These are phyloP conservation scores for Tubosaeta brunneosetosa DNA, from an alignment of 768 basidiomycete genomes.

Conservation along the genomic window DNA sequence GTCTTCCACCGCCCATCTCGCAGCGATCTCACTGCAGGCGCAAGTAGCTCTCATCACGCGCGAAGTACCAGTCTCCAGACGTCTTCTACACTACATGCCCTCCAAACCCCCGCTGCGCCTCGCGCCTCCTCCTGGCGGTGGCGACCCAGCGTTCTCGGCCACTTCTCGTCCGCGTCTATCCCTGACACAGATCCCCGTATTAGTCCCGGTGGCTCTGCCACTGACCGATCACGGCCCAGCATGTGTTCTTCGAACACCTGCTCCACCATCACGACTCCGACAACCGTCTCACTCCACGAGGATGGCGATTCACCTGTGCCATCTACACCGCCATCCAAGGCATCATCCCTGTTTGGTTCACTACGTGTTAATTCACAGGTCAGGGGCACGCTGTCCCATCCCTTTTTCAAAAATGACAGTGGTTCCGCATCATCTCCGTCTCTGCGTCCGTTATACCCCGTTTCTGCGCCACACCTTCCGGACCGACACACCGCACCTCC, in stretches of 20 bases:
- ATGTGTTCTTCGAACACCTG: slow-evolving; percentile 58
- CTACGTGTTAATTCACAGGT: slow-evolving; percentile 28
- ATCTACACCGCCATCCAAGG: slow-evolving; percentile 35
- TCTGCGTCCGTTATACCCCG: slow-evolving; percentile 35
- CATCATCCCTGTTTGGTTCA: slow-evolving; percentile 31
- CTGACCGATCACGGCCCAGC: slow-evolving; percentile 50
- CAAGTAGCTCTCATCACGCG: slow-evolving; percentile 36
- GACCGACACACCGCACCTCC: slow-evolving; percentile 32
- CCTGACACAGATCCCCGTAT: slow-evolving; percentile 41
- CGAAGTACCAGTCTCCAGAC: slow-evolving; percentile 50
- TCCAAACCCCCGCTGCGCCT: slow-evolving; percentile 5
- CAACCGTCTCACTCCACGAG: slow-evolving; percentile 36
- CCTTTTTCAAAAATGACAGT: slow-evolving; percentile 28
- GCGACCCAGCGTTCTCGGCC: slow-evolving; percentile 63
- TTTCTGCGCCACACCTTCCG: slow-evolving; percentile 37
- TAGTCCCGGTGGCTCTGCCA: slow-evolving; percentile 38
- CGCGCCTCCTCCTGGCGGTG: slow-evolving; percentile 39
- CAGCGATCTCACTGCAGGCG: slow-evolving; percentile 24
- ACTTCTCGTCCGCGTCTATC: slow-evolving; percentile 50
- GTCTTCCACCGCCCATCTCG: slow-evolving; percentile 38
- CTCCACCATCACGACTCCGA: slow-evolving; percentile 39
- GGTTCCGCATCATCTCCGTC: slow-evolving; percentile 30
- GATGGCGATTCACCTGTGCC: slow-evolving; percentile 36
- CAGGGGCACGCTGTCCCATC: slow-evolving; percentile 28
- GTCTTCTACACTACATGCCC: slow-evolving; percentile 24